A percentile compares a stretch with the other conserved stretches of the same genome.
Evolutionary conservation across 2,329 filamentous ascomycete species (phyloP).

Genomic region (Phialophora macrospora): DNA sequence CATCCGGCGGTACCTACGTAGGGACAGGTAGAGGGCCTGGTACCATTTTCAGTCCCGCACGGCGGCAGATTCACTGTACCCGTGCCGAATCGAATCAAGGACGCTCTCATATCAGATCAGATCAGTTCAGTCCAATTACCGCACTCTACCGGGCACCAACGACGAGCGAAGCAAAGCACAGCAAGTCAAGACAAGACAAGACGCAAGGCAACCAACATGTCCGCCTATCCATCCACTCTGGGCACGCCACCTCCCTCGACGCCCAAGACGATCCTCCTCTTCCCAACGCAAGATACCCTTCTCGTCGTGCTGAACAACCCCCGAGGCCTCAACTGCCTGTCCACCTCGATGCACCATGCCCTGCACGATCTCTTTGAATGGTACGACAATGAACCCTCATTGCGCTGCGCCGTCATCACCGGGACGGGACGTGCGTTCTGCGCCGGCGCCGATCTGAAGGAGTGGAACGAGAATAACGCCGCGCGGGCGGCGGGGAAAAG

Average conservation of each 20-base stretch:
- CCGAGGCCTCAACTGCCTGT: slow-evolving; percentile 52
- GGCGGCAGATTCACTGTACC: background rate
- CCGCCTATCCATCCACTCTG: slow-evolving; percentile 36
- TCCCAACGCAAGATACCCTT: slow-evolving; percentile 52
- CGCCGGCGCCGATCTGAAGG: slow-evolving; percentile 53
- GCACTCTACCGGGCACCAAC: background rate
- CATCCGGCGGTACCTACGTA: background rate
- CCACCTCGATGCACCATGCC: slow-evolving; percentile 46
- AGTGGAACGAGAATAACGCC: slow-evolving; percentile 44
- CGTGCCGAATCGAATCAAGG: background rate
- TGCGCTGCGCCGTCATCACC: slow-evolving; percentile 50
- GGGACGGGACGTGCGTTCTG: slow-evolving; percentile 52
- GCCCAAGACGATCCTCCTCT: slow-evolving; percentile 45
- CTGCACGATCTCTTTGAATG: slow-evolving; percentile 50
- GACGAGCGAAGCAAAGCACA: background rate
- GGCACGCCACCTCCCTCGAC: slow-evolving; percentile 43
- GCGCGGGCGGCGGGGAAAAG: slow-evolving; percentile 20
- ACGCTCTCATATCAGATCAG: background rate
- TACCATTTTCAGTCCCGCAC: background rate
- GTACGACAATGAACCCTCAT: slow-evolving; percentile 51
- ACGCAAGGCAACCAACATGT: slow-evolving; percentile 3
- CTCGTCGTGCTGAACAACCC: slow-evolving; percentile 54
- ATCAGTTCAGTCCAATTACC: background rate
- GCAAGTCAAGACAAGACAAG: background rate
- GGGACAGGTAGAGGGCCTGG: background rate